Base-by-base conservation (phyloP, 345 rosid species). In the Citrus trifoliata region DNA sequence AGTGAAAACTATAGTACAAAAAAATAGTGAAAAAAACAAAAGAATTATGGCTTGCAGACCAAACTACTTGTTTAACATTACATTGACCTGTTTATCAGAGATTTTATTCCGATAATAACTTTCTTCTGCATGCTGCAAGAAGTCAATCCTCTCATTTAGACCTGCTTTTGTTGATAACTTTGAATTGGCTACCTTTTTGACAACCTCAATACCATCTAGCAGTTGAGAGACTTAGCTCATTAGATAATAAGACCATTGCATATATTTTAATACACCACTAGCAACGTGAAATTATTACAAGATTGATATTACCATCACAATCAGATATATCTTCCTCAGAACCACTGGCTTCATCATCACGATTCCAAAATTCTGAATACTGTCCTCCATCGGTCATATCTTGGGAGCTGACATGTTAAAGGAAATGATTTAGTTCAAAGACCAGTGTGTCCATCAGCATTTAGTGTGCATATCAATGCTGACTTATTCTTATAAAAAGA, bases 291-390 rank as follows among this genome's bases (percentile, higher is more conserved):
- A 65, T 61, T 73, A 63, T 35, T 28, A 32, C 28, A 82, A 77
- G 71, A 67, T 46, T 74, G 67, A 66, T 64, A 77, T 46, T 83
- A 90, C 97, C 97, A 78, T 96, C 97, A 53, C 89, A 87, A 86
- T 93, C 97, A 65, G 97, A 94, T 70, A 96, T 94, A 79, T 94
- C 97, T 81, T 95, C 99, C 80, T 94, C 97, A 4, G 97, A 93
- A 82, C 79, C 78, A 74, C 89, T 93, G 10, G 82, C 94, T 87
- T 89, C 98, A 76, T 91, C 95, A 28, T 87, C 89, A 77, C 87
- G 94, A 74, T 93, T 91, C 99, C 99, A 96, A 83, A 93, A 95
- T 83, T 96, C 99, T 24, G 99, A 96, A 80, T 71, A 74, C 30
- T 82, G 85, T 53, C 87, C 91, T 61, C 83, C 86, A 55, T 82